phyloP scores from a whole-genome alignment of 768 basidiomycete species.

The Panaeolus papilionaceus region DNA sequence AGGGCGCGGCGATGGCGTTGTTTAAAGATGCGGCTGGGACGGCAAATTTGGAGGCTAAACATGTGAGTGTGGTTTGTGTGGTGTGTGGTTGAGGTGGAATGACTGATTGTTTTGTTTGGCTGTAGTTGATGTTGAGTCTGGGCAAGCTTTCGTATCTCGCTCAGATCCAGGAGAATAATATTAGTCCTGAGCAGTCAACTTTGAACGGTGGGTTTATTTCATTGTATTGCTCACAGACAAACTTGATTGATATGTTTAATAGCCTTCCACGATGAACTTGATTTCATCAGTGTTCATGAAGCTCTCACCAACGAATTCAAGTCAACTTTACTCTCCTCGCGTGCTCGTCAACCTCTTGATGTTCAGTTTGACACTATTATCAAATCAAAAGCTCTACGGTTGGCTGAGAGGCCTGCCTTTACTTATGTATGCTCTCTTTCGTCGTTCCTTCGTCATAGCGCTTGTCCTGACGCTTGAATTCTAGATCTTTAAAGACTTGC shows the following conservation, averaged over 20 bases:
- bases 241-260: constrained; percentile 17
- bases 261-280: constrained; percentile 89
- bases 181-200: constrained; percentile 51
- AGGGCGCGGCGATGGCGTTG: constrained; percentile 67
- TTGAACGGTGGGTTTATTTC: constrained; percentile 56
- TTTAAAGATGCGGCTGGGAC: constrained; percentile 65
- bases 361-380: constrained; percentile 69
- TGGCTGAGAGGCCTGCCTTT: constrained; percentile 57
- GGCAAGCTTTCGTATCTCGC: constrained; percentile 88
- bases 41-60: constrained; percentile 69
- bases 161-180: constrained; percentile 67
- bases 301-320: constrained; percentile 69
- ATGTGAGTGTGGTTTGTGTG: constrained; percentile 56
- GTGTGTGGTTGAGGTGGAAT: not conserved
- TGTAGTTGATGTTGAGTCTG: constrained; percentile 87
- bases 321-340: constrained; percentile 49
- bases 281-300: constrained; percentile 87
- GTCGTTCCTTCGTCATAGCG: not conserved
- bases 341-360: constrained; percentile 70
- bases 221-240: not conserved
- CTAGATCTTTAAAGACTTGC: constrained; percentile 74
- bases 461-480: not conserved
- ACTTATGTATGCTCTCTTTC: constrained; percentile 45
- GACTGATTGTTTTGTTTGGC: constrained; percentile 11
- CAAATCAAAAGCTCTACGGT: constrained; percentile 54